Conservation (phyloP, 192 early-diverging fungal genomes). For the Rhizophlyctis rosea region DNA sequence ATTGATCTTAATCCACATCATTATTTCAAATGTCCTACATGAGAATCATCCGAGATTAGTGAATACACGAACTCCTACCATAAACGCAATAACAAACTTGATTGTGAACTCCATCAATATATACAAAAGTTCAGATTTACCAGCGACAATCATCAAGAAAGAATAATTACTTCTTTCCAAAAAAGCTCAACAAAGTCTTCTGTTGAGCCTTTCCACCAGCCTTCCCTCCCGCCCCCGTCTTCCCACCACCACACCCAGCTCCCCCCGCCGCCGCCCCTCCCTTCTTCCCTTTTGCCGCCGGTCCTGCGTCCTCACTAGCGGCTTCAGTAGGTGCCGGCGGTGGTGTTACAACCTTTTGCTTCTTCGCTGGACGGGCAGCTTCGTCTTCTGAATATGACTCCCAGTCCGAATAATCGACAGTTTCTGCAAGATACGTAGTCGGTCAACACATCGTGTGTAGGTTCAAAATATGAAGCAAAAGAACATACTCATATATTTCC, state of each 20-base stretch:
- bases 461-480: neutral
- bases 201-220: constrained; percentile 6
- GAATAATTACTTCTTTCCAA: constrained; percentile 26
- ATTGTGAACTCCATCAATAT: too few species aligned
- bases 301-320: neutral
- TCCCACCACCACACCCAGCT: neutral
- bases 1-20: too few species aligned
- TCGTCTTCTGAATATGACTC: constrained; percentile 32
- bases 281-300: neutral
- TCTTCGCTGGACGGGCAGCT: neutral
- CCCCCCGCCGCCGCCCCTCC: neutral
- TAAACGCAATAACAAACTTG: too few species aligned
- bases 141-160: too few species aligned
- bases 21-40: too few species aligned
- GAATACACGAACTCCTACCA: too few species aligned
- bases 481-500: constrained; percentile 39
- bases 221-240: constrained; percentile 4
- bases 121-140: too few species aligned
- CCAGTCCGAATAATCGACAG: constrained; percentile 35
- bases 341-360: neutral
- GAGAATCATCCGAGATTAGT: too few species aligned
- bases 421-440: constrained; percentile 22
- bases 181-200: constrained; percentile 26
- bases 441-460: neutral
- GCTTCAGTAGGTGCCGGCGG: constrained; percentile 2